Percentiles rank a stretch among this genome's conserved stretches.
phyloP scores from a whole-genome alignment of 148 eudicot genomes.

The Nepenthes mirabilis region DNA sequence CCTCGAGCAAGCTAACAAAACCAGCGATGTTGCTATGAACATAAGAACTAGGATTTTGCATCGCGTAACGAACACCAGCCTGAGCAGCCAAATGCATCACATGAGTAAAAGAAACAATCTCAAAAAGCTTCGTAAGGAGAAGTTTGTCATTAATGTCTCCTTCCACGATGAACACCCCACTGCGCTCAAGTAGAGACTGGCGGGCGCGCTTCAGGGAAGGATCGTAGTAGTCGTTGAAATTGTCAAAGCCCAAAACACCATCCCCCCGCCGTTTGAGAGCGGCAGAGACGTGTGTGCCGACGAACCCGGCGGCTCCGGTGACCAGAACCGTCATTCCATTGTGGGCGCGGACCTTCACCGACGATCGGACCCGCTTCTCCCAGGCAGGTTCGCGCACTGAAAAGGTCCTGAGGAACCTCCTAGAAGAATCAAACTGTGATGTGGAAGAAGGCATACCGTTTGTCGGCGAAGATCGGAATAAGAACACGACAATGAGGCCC shows the following conservation, averaged over 20 bases:
- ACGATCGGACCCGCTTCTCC: constrained; percentile 13
- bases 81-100: constrained; percentile 16
- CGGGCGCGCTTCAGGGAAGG: constrained; percentile 11
- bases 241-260: constrained; percentile 12
- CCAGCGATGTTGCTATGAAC: constrained; percentile 15
- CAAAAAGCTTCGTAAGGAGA: constrained; percentile 11
- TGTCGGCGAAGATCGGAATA: constrained; percentile 10
- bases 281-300: constrained; percentile 14
- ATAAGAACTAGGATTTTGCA: constrained; percentile 15
- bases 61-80: constrained; percentile 14
- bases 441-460: background rate
- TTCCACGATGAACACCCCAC: constrained; percentile 13
- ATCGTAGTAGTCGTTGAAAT: constrained; percentile 15
- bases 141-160: constrained; percentile 13
- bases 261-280: constrained; percentile 13
- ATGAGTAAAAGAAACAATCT: constrained; percentile 10
- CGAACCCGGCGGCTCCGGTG: constrained; percentile 16
- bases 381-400: constrained; percentile 12
- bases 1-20: constrained; percentile 10
- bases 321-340: constrained; percentile 13
- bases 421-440: constrained; percentile 3
- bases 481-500: constrained; percentile 25
- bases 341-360: constrained; percentile 9
- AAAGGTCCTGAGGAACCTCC: constrained; percentile 7
- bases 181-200: constrained; percentile 6